Base-by-base conservation (phyloP, 2,329 filamentous ascomycete species). In the Daldinia sp. region DNA sequence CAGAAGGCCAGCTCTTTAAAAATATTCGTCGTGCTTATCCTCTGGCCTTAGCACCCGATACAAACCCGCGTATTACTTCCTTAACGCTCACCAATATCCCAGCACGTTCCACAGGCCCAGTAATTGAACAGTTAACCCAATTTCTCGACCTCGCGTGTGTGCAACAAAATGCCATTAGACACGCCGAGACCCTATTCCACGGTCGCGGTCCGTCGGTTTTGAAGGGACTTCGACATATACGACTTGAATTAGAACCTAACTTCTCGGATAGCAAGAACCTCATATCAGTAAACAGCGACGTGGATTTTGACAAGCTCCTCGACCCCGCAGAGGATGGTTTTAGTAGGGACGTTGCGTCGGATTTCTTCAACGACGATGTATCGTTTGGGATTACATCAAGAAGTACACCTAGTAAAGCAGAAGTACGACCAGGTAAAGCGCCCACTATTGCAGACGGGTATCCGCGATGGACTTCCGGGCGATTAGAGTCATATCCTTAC, bases 41-140 rank as follows among this genome's bases (percentile, higher is more conserved):
- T 2, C 75, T 80, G 51, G 71, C 76, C 11, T 84, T 85, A 54
- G 71, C 78, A 3, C 86, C 87, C 0, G 81, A 87, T 49, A 81
- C 83, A 75, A 89, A 88, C 61, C 82, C 85, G 0, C 80, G 85
- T 3, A 72, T 89, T 19, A 73, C 72, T 9, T 83, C 81, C 0
- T 68, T 89, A 21, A 84, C 82, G 3, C 74, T 89, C 19, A 85
- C 84, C 0, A 75, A 79, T 25, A 78, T 89, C 2, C 87, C 87
- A 0, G 79, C 83, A 6, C 79, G 80, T 21, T 87, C 85, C 0
- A 77, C 73, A 3, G 85, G 85, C 0, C 79, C 79, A 4, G 61
- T 87, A 11, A 79, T 84, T 29, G 68, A 77, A n/a, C 78, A 74
- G n/a, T 72, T 89, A 3, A 72, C 78, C 1, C 57, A 66, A 0